phyloP scores from a whole-genome alignment of 768 basidiomycete genomes.

The Tulasnella sp. region DNA sequence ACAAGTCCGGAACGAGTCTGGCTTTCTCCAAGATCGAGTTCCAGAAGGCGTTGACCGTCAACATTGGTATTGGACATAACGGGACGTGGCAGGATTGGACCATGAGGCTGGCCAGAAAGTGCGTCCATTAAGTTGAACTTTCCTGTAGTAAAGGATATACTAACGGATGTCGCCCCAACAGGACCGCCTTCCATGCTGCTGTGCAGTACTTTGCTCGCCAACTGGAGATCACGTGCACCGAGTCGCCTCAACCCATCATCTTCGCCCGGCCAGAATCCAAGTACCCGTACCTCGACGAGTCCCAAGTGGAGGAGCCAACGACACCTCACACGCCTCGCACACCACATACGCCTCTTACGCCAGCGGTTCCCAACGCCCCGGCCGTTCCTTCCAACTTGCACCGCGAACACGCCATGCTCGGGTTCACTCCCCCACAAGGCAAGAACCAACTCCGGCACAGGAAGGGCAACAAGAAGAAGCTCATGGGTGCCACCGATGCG shows the following conservation, averaged over 20 bases:
- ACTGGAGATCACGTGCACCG: slow-evolving; percentile 60
- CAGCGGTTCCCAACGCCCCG: neutral
- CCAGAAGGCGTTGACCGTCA: slow-evolving; percentile 49
- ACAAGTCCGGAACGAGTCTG: slow-evolving; percentile 61
- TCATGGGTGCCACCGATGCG: slow-evolving; percentile 18
- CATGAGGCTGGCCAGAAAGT: slow-evolving; percentile 52
- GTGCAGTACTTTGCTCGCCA: slow-evolving; percentile 67
- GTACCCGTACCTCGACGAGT: slow-evolving; percentile 14
- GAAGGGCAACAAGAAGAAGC: slow-evolving; percentile 41
- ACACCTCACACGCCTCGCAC: slow-evolving; percentile 16
- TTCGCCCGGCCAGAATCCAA: slow-evolving; percentile 33
- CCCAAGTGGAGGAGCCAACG: slow-evolving; percentile 26
- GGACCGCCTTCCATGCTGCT: slow-evolving; percentile 74
- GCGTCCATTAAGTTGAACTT: neutral
- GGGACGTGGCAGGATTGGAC: slow-evolving; percentile 61
- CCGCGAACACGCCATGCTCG: slow-evolving; percentile 41
- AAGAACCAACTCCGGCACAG: slow-evolving; percentile 36
- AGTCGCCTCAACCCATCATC: slow-evolving; percentile 59
- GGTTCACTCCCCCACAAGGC: slow-evolving; percentile 49
- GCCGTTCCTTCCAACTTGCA: neutral
- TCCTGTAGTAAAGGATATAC: neutral
- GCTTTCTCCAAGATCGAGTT: slow-evolving; percentile 56
- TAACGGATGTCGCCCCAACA: neutral
- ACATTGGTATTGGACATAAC: slow-evolving; percentile 60
- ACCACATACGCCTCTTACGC: neutral